These are phyloP conservation scores for Mortierella sp. DNA, from an alignment of 371 early-diverging fungal species.

Conservation along the genomic window DNA sequence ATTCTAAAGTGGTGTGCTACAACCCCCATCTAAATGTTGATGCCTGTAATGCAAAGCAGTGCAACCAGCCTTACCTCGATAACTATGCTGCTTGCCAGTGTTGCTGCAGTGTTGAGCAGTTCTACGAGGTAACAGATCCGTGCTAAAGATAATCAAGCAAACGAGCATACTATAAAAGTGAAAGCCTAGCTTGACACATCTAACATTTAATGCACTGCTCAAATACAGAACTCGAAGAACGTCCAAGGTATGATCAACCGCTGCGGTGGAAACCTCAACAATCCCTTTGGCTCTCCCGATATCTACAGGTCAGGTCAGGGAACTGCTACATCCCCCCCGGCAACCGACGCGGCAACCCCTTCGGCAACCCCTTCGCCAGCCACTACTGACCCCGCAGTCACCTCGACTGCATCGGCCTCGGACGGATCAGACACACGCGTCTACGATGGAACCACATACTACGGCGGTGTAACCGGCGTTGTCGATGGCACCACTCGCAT, in stretches of 20 bases:
- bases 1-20: constrained; percentile 28
- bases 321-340: too few relatives aligned
- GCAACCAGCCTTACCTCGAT: constrained; percentile 40
- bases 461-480: constrained; percentile 19
- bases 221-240: constrained; percentile 28
- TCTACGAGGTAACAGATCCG: constrained; percentile 22
- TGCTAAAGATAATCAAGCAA: background rate
- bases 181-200: background rate
- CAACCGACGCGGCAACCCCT: too few relatives aligned
- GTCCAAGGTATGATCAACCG: constrained; percentile 36
- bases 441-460: constrained; percentile 28
- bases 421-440: constrained; percentile 9
- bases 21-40: constrained; percentile 22
- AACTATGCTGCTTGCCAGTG: constrained; percentile 45
- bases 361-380: constrained; percentile 25
- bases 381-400: background rate
- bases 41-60: constrained; percentile 40
- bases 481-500: constrained; percentile 26
- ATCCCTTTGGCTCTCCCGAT: too few relatives aligned
- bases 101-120: constrained; percentile 19
- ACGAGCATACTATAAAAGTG: too few relatives aligned
- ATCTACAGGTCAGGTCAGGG: too few relatives aligned
- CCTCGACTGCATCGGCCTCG: background rate
- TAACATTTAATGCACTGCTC: background rate
- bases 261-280: constrained; percentile 3